Evolutionary conservation across 2,329 filamentous ascomycete genomes (phyloP), one percentile per base, ranked within the genome.

Genomic region (Amauroascus niger): DNA sequence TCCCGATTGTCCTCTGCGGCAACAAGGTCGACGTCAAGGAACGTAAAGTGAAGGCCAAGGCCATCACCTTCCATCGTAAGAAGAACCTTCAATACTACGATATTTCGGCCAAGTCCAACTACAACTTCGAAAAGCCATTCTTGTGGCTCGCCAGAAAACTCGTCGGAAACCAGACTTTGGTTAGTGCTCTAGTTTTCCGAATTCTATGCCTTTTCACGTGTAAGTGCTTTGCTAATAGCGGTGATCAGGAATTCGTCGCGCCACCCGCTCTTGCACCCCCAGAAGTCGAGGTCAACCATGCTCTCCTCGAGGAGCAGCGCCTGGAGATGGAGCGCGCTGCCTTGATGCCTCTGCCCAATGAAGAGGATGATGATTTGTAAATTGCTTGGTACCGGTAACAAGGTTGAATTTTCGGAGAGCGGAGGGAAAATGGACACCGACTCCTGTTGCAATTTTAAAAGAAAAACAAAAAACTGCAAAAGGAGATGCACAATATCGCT

Each of bases 51-150:
- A 98, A 98, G 85, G 93, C 93, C 71, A 98, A 98, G 88, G 94
- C 91, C 72, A 98, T 98, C 77, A 98, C 93, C 63, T 98, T 98
- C 87, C 93, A 98, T 83, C 88, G 93, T 78, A 98, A 98, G 88
- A 98, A 98, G 86, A 98, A 97, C 78, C 85, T 98, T 51, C 93
- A 98, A 78, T 98, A 98, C 79, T 98, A 98, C 71, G 93, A 98
- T 73, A 98, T 93, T 4, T 96, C 90, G 9, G 93, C 93, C 61
- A 98, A 98, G 79, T 96, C 91, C 39, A 87, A 89, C 56, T 89
- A 95, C 74, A 98, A 98, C 65, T 93, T 98, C 54, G 82, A 84
- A 66, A 93, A 97, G 63, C 79, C 98, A 52, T 98, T 98, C 74
- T 95, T 98, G 97, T 83, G 98, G 98, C 82, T 91, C 44, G 90